Base-by-base conservation (phyloP, 1,284 basidiomycete genomes). In the Pseudozyma sp. region DNA sequence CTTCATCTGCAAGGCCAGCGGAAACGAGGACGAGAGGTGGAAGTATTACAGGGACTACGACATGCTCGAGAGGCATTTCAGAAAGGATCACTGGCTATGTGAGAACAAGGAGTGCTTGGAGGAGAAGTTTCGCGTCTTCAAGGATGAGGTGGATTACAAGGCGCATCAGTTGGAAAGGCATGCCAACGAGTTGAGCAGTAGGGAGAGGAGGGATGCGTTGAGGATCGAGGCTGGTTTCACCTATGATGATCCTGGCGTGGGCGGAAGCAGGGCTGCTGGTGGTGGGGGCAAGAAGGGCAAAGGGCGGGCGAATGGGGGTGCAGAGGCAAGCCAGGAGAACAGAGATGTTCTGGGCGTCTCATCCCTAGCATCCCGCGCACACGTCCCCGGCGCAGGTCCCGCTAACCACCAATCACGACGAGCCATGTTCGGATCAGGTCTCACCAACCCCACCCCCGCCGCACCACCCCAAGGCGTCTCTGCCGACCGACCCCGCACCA, bases 61-160 rank as follows among this genome's bases (percentile, higher is more conserved):
- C 50, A 75, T 75, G 75, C 84, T 81, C 82, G 87, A 82, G 54
- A 55, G 54, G 31, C 82, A 84, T 67, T 85, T 81, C 76, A 85
- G 85, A 55, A 77, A 85, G 37, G 85, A 85, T 31, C 96, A 99
- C 85, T 89, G 88, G 84, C 90, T 93, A 4, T 99, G 96, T 84
- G 87, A 86, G 5, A 90, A 94, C 60, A 78, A 89, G 0, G 84
- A 87, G 35, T 99, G 96, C 83, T 88, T 92, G 40, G 90, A 90
- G 16, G 90, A 90, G 79, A 97, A 97, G 85, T 99, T 98, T 79
- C 92, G 98, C 53, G 96, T 99, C 14, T 99, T 98, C 84, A 90
- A 75, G 19, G 91, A 91, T 19, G 88, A 90, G 39, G 87, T 99
- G 35, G 97, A 98, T 82, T 90, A 97, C 50, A 91, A 96, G 85